A percentile compares a stretch with the other conserved stretches of the same genome.
phyloP scores from a whole-genome alignment of 352 stramenopile species.

The Phytopythium chamaehyphon region DNA sequence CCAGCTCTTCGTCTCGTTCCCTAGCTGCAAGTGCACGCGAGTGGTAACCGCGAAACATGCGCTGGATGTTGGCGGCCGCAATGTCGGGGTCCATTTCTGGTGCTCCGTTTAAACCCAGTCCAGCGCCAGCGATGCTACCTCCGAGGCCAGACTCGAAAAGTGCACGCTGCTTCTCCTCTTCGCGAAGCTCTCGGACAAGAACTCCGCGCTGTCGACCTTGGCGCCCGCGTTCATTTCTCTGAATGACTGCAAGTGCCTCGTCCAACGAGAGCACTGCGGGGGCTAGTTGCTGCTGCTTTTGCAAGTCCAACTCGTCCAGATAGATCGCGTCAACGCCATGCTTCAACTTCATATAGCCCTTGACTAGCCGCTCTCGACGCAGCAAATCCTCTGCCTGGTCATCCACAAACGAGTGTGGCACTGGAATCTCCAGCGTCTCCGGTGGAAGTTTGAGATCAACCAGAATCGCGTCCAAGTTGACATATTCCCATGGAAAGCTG shows the following conservation, averaged over 20 bases:
- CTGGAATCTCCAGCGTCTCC: slow-evolving; percentile 87
- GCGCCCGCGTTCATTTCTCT: slow-evolving; percentile 87
- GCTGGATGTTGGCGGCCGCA: slow-evolving; percentile 89
- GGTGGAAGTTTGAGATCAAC: slow-evolving; percentile 92
- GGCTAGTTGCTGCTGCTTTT: slow-evolving; percentile 19
- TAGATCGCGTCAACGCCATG: slow-evolving; percentile 69
- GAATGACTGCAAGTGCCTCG: slow-evolving; percentile 87
- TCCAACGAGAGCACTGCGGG: slow-evolving; percentile 38
- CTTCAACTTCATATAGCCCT: slow-evolving; percentile 89
- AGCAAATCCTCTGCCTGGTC: slow-evolving; percentile 61
- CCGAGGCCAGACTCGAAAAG: slow-evolving; percentile 65
- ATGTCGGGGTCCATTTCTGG: slow-evolving; percentile 88
- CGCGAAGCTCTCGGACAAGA: slow-evolving; percentile 76
- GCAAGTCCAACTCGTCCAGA: slow-evolving; percentile 35
- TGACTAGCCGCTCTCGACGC: slow-evolving; percentile 80
- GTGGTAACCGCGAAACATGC: slow-evolving; percentile 85
- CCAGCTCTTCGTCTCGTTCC: slow-evolving; percentile 78
- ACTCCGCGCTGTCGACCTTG: slow-evolving; percentile 85
- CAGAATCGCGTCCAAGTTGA: slow-evolving; percentile 91
- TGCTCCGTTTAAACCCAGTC: slow-evolving; percentile 9
- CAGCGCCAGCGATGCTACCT: neutral
- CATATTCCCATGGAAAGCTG: slow-evolving; percentile 94
- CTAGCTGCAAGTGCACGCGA: slow-evolving; percentile 53
- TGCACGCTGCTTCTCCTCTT: slow-evolving; percentile 81
- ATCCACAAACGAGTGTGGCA: slow-evolving; percentile 89